Base-by-base conservation (phyloP, 1,284 basidiomycete genomes). In the Cryptococcus deneoformans region DNA sequence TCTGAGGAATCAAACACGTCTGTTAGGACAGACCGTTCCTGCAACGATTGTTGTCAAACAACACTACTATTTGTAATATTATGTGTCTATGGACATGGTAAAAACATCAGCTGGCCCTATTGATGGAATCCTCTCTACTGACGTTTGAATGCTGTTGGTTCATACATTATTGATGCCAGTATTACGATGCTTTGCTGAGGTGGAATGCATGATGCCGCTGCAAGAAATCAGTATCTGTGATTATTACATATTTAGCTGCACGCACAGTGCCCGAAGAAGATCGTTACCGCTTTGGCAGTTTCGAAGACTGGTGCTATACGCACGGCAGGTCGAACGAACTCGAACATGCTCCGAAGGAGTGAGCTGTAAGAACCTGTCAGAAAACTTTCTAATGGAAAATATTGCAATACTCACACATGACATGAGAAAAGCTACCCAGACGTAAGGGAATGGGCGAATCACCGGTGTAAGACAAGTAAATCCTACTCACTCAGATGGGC, bases 201-300 rank as follows among this genome's bases (percentile, higher is more conserved):
- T 40, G 14, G 50, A 24, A 39, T 51, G 50, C 50, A 51, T 51
- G 36, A 51, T 51, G 16, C 50, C 50, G 37, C 50, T 51, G n/a
- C 29, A 29, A 29, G 29, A 29, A 29, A 29, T 29, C 29, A 29
- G 29, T 29, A 29, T 29, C 29, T 2, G 3, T 29, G 29, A 29
- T 29, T 29, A 29, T 2, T 29, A 12, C 43, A 14, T 7, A 9
- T 16, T 24, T n/a, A 39, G 50, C 34, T 11, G 50, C 36, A 6
- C 47, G 38, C 34, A 51, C 69, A 71, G 62, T 6, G 61, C 50
- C 47, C 69, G 63, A 11, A 71, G 63, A 7, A 69, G 60, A 47
- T 71, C 69, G 43, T 76, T 76, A 11, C 73, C 73, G 54, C 70
- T 74, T 56, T 76, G 73, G 7, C 71, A 72, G 56, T 73, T 76